Percentiles rank a stretch among this genome's conserved stretches.
Evolutionary conservation across 371 early-diverging fungal species (phyloP).

Genomic region (Paramicrosporidium saccamoebae): DNA sequence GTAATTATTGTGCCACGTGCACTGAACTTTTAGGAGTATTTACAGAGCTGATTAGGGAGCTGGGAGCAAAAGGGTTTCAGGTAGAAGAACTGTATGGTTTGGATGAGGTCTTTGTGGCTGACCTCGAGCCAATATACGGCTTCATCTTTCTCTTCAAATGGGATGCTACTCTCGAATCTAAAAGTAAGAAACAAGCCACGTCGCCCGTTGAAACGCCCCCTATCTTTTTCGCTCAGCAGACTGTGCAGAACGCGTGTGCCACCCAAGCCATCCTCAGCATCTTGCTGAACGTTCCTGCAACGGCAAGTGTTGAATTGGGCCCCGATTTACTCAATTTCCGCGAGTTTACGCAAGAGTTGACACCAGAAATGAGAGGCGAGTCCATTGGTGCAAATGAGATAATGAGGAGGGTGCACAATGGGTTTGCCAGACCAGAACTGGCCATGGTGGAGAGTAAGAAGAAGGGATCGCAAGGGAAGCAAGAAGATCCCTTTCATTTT

Average conservation of each 20-base stretch:
- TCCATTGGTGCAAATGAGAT: conserved; percentile 43
- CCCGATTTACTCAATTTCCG: conserved; percentile 30
- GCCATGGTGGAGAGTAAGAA: conserved; percentile 12
- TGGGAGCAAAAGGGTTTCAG: conserved; percentile 46
- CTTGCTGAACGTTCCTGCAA: conserved; percentile 22
- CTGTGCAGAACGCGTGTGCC: conserved; percentile 62
- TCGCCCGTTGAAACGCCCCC: conserved; percentile 1
- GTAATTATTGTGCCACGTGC: background rate
- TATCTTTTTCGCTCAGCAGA: conserved; percentile 7
- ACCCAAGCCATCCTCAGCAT: conserved; percentile 72
- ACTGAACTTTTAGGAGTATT: conserved; percentile 24
- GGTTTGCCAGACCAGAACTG: conserved; percentile 36
- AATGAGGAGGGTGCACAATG: conserved; percentile 46
- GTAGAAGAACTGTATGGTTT: conserved; percentile 49
- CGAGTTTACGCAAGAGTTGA: conserved; percentile 30
- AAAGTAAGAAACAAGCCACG: conserved; percentile 1
- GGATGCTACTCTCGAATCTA: conserved; percentile 22
- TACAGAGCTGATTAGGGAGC: conserved; percentile 41
- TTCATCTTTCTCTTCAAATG: conserved; percentile 69
- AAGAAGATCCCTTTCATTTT: conserved; percentile 59
- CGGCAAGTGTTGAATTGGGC: conserved; percentile 35
- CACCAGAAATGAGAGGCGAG: conserved; percentile 48
- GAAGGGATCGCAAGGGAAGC: conserved; percentile 14
- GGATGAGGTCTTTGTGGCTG: conserved; percentile 15
- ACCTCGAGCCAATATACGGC: conserved; percentile 37